Evolutionary conservation across 176 grass and related monocot genomes (phyloP), one percentile per base, ranked within the genome.

Genomic region (Phyllostachys edulis): DNA sequence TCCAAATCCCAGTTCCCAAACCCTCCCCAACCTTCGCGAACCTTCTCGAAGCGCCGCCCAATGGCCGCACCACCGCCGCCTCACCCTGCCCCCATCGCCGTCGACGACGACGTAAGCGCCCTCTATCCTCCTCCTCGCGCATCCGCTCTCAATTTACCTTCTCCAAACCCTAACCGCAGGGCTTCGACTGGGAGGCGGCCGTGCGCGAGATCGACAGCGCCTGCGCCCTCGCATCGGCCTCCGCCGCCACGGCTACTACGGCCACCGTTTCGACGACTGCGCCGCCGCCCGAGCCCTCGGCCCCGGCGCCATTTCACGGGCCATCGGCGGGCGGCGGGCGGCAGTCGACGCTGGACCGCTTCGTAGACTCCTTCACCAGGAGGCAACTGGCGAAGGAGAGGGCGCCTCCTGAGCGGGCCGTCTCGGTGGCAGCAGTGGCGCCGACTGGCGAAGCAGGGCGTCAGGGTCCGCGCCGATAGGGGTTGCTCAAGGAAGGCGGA

Each of bases 161-260:
- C 17, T 69, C 56, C 69, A 76, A 90, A 83, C 86, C 91, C 76
- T 90, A 85, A 86, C 71, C 67, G 44, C 79, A 92, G 88, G 89
- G 73, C 63, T 89, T 95, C 86, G 95, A 94, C 37, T 98, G 96
- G 92, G 92, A 98, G 17, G 92, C 92, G 62, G 92, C 91, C 61
- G 91, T 82, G 44, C 76, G 40, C 32, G 92, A 94, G 82, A 92
- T 93, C 51, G 92, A 94, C 69, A 42, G 55, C 39, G 87, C 82
- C 34, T 93, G 87, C 80, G 76, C 81, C 42, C 37, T 78, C 14
- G 83, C 87, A 8, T 82, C 86, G 4, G 44, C 81, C 16, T 79
- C 92, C 15, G 5, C 49, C 15, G 15, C 49, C 49, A 15, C 49
- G 49, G 49, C 15, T 51, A 51, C 49, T 51, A 37, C 44, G 60